These are phyloP conservation scores for Theileria equi DNA, from an alignment of 169 alveolate species.

Conservation along the genomic window DNA sequence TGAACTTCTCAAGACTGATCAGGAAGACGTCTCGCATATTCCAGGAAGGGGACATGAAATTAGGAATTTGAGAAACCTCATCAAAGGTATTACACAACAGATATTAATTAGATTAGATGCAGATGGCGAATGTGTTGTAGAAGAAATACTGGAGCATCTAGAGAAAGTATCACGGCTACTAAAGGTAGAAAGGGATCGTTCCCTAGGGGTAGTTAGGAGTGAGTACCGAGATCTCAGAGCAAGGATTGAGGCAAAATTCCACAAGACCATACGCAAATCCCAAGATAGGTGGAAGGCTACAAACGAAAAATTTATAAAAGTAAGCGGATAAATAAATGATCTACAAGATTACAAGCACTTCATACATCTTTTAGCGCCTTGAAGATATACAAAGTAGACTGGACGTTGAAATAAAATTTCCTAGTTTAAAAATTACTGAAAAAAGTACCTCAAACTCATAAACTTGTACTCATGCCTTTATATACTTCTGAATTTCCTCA, in stretches of 20 bases:
- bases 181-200: conserved; percentile 9
- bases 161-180: conserved; percentile 28
- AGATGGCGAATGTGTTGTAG: too few relatives aligned
- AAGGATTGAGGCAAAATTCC: conserved; percentile 36
- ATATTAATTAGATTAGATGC: too few relatives aligned
- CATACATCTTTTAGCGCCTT: conserved; percentile 4
- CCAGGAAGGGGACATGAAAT: too few relatives aligned
- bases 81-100: too few relatives aligned
- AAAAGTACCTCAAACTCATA: conserved; percentile 29
- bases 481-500: neutral
- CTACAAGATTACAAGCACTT: neutral
- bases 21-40: too few relatives aligned
- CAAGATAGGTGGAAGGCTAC: conserved; percentile 26
- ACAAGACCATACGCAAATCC: conserved; percentile 25
- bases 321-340: neutral
- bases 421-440: conserved; percentile 1
- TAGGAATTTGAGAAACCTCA: too few relatives aligned
- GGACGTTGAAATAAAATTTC: conserved; percentile 7
- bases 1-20: too few relatives aligned
- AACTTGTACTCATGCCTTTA: neutral
- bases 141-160: conserved; percentile 24
- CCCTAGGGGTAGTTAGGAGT: conserved; percentile 2
- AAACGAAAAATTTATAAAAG: conserved; percentile 18
- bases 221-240: conserved; percentile 22
- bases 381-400: conserved; percentile 7